Base-by-base conservation (phyloP, 192 early-diverging fungal genomes). In the Coemansia guatemalensis region DNA sequence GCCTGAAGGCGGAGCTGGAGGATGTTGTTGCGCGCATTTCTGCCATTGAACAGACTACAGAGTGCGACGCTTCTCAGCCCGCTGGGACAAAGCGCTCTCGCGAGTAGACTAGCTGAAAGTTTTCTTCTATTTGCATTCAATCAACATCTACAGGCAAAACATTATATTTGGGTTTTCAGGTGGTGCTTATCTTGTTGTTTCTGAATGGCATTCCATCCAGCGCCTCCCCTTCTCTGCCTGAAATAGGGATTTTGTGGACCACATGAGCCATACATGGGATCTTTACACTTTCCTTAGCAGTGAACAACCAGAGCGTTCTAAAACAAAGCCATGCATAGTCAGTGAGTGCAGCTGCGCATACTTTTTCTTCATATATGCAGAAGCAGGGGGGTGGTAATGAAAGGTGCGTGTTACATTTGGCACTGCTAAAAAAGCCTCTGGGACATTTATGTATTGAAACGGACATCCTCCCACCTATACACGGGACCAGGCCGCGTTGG, bases 21-120 rank as follows among this genome's bases (percentile, higher is more conserved):
- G 71, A 78, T 22, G 85, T 92, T 25, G 77, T 84, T 25, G 76
- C 72, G 1, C 72, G 85, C 66, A 87, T 91, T 33, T 72, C 78
- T 11, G 66, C 56, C 4, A 25, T 56, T 35, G 67, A 73, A 44
- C 47, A 33, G 22, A 22, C 21, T 14, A 30, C 6, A 25, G 41
- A 17, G 18, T 20, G 44, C 12, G 30, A 47, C 11, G 17, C 52
- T 48, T 39, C 22, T 9, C 21, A 41, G 22, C 14, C 27, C 9
- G n/a, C 44, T 4, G 75, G 75, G 5, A 61, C 53, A 6, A 79
- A 79, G 60, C 70, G 76, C 11, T 58, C 71, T 27, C 76, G 76
- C n/a, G 76, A 79, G 26, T 78, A 71, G 25, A 58, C 0, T 4
- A 44, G 14, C 12, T 44, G 60, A 17, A 21, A 21, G 5, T 17